phyloP scores from a whole-genome alignment of 2,329 filamentous ascomycete genomes.

The Fusarium fracticaudum region DNA sequence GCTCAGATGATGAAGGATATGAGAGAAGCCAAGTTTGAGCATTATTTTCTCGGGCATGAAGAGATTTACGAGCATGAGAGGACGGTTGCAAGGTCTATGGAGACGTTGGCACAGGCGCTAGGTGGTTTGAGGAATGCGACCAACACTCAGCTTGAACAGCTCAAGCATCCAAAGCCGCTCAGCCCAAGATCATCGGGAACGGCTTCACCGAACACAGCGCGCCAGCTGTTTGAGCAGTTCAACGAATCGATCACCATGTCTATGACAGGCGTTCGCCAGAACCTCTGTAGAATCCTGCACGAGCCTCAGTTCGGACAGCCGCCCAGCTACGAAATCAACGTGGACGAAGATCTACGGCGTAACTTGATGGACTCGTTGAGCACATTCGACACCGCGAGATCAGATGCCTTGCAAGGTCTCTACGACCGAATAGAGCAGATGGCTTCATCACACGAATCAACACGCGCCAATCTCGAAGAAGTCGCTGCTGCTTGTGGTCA shows the following conservation, averaged over 20 bases:
- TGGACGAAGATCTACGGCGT: slow-evolving; percentile 84
- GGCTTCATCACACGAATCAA: slow-evolving; percentile 64
- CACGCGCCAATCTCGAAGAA: slow-evolving; percentile 86
- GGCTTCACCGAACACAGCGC: background rate
- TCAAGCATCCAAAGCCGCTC: slow-evolving; percentile 56
- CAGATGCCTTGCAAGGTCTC: slow-evolving; percentile 80
- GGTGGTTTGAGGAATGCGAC: slow-evolving; percentile 91
- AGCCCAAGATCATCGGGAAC: background rate
- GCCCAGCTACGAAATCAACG: slow-evolving; percentile 57
- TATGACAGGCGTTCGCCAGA: slow-evolving; percentile 23
- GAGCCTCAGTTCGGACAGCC: slow-evolving; percentile 44
- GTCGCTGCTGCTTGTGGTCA: slow-evolving; percentile 96
- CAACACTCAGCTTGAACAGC: slow-evolving; percentile 84
- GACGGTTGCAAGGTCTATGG: slow-evolving; percentile 82
- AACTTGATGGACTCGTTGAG: slow-evolving; percentile 84
- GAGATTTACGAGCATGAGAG: slow-evolving; percentile 81
- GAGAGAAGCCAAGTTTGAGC: slow-evolving; percentile 87
- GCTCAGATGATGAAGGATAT: slow-evolving; percentile 78
- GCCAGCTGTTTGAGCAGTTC: slow-evolving; percentile 31
- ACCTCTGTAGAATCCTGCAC: slow-evolving; percentile 18
- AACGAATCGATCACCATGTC: slow-evolving; percentile 25
- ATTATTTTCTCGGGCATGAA: slow-evolving; percentile 83
- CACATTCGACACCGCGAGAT: slow-evolving; percentile 91
- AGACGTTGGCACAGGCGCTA: slow-evolving; percentile 85
- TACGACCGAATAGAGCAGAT: slow-evolving; percentile 81